phyloP scores from a whole-genome alignment of 768 basidiomycete genomes.

The Scleroderma bovista region DNA sequence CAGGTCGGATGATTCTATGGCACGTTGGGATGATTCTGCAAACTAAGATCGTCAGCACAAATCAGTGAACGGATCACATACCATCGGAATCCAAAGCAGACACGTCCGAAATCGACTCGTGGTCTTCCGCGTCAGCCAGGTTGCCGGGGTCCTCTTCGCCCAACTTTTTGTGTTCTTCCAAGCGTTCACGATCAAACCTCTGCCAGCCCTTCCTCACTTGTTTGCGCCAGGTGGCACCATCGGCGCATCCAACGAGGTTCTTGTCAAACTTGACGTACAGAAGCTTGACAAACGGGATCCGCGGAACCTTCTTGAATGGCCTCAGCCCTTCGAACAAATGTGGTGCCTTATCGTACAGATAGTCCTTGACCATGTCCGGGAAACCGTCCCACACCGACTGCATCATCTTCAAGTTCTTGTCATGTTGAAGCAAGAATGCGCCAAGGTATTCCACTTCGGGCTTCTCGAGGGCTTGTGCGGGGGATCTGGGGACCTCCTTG shows the following conservation, averaged over 20 bases:
- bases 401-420: background rate
- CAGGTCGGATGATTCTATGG: too few species aligned
- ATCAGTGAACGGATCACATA: too few species aligned
- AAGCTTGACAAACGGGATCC: conserved; percentile 8
- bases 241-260: conserved; percentile 9
- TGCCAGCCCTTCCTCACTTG: background rate
- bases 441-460: conserved; percentile 19
- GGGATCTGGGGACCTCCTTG: conserved; percentile 3
- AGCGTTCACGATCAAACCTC: background rate
- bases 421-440: conserved; percentile 14
- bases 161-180: too few species aligned
- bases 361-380: conserved; percentile 2
- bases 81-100: too few species aligned
- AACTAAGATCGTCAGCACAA: too few species aligned
- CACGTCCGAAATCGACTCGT: too few species aligned
- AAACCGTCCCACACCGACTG: conserved; percentile 4
- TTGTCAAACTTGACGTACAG: conserved; percentile 17
- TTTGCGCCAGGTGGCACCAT: too few species aligned
- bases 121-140: too few species aligned
- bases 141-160: too few species aligned
- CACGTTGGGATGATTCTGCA: too few species aligned
- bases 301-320: conserved; percentile 1
- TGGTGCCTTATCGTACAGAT: conserved; percentile 3
- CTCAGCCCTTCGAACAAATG: background rate
- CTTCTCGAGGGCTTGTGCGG: background rate